These are phyloP conservation scores for Colletotrichum tropicale DNA, from an alignment of 2,329 filamentous ascomycete genomes.

Conservation along the genomic window DNA sequence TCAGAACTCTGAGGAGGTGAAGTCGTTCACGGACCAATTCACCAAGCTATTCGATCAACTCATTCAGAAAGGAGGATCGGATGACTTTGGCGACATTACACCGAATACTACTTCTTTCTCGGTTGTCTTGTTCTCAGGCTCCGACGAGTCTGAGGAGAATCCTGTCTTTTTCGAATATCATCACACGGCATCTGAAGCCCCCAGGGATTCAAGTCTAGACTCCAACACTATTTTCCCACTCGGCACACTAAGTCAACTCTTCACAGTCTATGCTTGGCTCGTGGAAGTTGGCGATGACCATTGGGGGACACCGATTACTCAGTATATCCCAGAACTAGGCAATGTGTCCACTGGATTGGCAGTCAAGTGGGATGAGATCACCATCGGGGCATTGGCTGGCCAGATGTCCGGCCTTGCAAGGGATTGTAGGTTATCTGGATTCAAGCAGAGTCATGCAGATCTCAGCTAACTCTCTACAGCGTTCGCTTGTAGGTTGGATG, in stretches of 20 bases:
- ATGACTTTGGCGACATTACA: slow-evolving; percentile 26
- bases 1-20: slow-evolving; percentile 4
- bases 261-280: slow-evolving; percentile 37
- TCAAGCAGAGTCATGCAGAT: background rate
- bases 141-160: background rate
- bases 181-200: slow-evolving; percentile 20
- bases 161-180: slow-evolving; percentile 27
- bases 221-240: slow-evolving; percentile 28
- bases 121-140: slow-evolving; percentile 26
- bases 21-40: slow-evolving; percentile 20
- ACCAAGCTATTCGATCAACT: slow-evolving; percentile 23
- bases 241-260: slow-evolving; percentile 33
- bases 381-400: slow-evolving; percentile 24
- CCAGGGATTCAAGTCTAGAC: slow-evolving; percentile 16
- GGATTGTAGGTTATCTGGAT: slow-evolving; percentile 14
- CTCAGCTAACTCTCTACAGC: background rate
- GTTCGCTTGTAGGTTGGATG: slow-evolving; percentile 15
- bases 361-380: slow-evolving; percentile 25
- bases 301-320: slow-evolving; percentile 31
- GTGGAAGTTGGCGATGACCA: slow-evolving; percentile 26
- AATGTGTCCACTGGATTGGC: background rate
- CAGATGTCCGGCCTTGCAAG: slow-evolving; percentile 27
- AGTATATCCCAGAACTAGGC: slow-evolving; percentile 30
- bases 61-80: slow-evolving; percentile 19
- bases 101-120: slow-evolving; percentile 31